Conservation (phyloP, 2,329 filamentous ascomycete species). For the Bipolaris sorokiniana region DNA sequence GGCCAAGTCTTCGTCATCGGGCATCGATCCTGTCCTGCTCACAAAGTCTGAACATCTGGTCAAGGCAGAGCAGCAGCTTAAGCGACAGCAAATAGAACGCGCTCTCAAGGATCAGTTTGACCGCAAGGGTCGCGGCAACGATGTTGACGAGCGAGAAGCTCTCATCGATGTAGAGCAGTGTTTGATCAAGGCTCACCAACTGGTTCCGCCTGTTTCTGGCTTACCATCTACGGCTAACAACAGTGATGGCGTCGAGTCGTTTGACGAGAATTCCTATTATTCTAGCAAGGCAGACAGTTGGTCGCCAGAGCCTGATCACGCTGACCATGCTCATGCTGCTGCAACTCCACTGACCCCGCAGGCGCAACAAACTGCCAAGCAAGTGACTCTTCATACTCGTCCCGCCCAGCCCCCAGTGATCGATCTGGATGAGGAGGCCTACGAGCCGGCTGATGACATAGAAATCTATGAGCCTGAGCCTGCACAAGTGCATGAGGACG, state of each 20-base stretch:
- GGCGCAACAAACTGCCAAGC: slow-evolving; percentile 29
- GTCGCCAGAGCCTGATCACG: slow-evolving; percentile 56
- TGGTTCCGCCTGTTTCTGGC: slow-evolving; percentile 73
- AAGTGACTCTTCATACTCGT: slow-evolving; percentile 23
- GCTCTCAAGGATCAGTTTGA: slow-evolving; percentile 78
- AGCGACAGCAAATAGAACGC: slow-evolving; percentile 81
- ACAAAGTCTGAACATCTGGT: slow-evolving; percentile 86
- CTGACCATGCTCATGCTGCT: slow-evolving; percentile 40
- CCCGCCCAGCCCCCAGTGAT: slow-evolving; percentile 37
- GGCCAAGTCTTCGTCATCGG: slow-evolving; percentile 61
- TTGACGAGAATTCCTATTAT: slow-evolving; percentile 94
- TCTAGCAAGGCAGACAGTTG: slow-evolving; percentile 89
- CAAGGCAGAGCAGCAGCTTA: slow-evolving; percentile 79
- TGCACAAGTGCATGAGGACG: slow-evolving; percentile 37
- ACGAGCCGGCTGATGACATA: slow-evolving; percentile 49
- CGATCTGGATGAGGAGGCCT: slow-evolving; percentile 47
- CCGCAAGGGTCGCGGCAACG: slow-evolving; percentile 59
- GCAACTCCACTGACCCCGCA: slow-evolving; percentile 38
- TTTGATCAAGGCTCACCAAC: slow-evolving; percentile 66
- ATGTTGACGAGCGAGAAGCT: slow-evolving; percentile 56
- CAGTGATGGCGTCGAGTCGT: slow-evolving; percentile 75
- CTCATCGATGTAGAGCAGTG: slow-evolving; percentile 52
- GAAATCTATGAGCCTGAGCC: slow-evolving; percentile 48
- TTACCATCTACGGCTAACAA: slow-evolving; percentile 62
- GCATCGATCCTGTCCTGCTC: slow-evolving; percentile 82